Base-by-base conservation (phyloP, 495 filamentous ascomycete species). In the Friedmanniomyces endolithicus region DNA sequence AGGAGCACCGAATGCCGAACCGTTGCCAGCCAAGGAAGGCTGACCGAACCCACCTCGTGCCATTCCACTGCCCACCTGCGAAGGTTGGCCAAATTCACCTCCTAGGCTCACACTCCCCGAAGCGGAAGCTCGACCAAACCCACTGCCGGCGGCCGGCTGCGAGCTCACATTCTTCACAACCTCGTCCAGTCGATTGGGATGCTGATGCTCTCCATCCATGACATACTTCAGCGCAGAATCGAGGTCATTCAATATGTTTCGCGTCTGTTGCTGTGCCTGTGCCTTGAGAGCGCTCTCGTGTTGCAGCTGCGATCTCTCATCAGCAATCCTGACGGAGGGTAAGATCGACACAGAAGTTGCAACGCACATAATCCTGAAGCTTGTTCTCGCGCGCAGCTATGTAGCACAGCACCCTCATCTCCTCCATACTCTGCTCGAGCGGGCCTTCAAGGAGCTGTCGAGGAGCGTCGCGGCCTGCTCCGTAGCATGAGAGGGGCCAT, bases 401-500 rank as follows among this genome's bases (percentile, higher is more conserved):
- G 62, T 88, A 80, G 70, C 84, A 83, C 20, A 79, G 75, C 14
- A 89, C 48, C 50, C 87, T 77, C 48, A 89, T 73, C 64, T 95
- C 89, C 67, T 95, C 88, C 34, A 82, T 81, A 62, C 87, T 90
- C 60, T 87, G 81, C 67, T 95, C 89, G 20, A 86, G 73, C n/a
- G 76, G 72, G 6, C 87, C 87, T 19, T 86, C 88, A 61, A 94
- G 88, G 1, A 95, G 73, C 65, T 89, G 86, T 12, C 78, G 76
- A 1, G 88, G 88, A 1, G 82, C 81, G 50, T 87, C 76, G 58
- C 70, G 74, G 4, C 78, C 81, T 0, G 89, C 87, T 6, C 78
- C 84, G 67, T 90, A 95, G 35, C 80, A 75, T 0, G 89, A 94
- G n/a, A 94, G 76, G 12, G 88, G 76, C 85, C 87, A 95, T 73